Conservation (phyloP, 1,284 basidiomycete species). For the Phellopilus nigrolimitatus region DNA sequence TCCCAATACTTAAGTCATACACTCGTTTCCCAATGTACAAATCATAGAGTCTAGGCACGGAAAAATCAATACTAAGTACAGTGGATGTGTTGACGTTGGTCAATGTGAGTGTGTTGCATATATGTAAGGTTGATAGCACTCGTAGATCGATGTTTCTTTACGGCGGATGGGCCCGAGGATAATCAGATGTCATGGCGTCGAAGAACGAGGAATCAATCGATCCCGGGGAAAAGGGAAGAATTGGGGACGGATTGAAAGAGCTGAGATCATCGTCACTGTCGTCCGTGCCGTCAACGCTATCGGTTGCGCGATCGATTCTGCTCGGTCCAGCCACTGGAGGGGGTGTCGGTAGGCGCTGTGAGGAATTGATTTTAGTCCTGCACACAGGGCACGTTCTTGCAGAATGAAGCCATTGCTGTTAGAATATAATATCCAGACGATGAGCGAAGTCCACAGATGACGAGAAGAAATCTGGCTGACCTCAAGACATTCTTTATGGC, state of each 20-base stretch:
- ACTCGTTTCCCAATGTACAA: no score
- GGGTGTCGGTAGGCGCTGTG: slow-evolving; percentile 8
- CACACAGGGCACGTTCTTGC: slow-evolving; percentile 68
- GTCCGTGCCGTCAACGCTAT: slow-evolving; percentile 16
- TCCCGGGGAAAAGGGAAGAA: not conserved
- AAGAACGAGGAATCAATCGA: not conserved
- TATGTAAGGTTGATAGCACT: no score
- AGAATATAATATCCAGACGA: not conserved
- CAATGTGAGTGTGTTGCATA: no score
- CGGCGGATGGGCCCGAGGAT: no score
- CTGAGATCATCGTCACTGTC: slow-evolving; percentile 11
- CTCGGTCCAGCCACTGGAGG: slow-evolving; percentile 15
- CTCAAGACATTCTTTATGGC: slow-evolving; percentile 67
- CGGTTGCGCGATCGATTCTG: slow-evolving; percentile 6
- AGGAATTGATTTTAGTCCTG: slow-evolving; percentile 33
- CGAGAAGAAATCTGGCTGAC: slow-evolving; percentile 34
- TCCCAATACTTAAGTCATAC: no score
- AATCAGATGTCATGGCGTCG: not conserved
- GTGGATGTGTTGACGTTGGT: no score
- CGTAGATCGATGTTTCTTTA: no score
- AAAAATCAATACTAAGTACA: no score
- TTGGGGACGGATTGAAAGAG: not conserved
- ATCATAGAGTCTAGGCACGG: no score
- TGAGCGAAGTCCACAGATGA: not conserved
- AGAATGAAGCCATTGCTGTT: slow-evolving; percentile 52